phyloP scores from a whole-genome alignment of 805 yeast genomes.

The Barnettozyma sp. region DNA sequence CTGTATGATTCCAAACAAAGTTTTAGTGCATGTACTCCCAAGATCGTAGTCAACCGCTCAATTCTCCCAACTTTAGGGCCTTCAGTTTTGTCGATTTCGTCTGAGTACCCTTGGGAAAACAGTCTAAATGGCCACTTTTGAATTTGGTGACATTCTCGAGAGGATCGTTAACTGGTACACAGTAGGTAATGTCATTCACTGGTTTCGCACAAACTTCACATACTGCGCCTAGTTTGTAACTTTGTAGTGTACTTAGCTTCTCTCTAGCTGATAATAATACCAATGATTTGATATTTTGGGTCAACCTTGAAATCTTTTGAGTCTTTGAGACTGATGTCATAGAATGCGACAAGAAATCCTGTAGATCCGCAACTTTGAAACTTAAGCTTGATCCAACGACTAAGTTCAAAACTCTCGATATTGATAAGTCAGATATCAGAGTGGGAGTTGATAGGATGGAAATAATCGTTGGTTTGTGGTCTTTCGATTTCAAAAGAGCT shows the following conservation, averaged over 20 bases:
- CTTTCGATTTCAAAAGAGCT: background rate
- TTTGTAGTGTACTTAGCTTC: background rate
- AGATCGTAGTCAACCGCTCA: too few relatives aligned
- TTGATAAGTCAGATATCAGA: conserved; percentile 1
- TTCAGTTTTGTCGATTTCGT: conserved; percentile 13
- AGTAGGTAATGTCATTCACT: conserved; percentile 9
- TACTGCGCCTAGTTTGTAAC: conserved; percentile 6
- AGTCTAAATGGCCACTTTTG: conserved; percentile 21
- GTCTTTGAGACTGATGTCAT: background rate
- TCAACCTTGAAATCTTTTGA: background rate
- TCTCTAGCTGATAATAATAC: background rate
- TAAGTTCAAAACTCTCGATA: conserved; percentile 9
- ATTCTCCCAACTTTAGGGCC: too few relatives aligned
- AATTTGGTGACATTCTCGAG: background rate
- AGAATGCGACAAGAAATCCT: background rate
- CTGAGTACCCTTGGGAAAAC: conserved; percentile 9
- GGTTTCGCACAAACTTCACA: conserved; percentile 13
- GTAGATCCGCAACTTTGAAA: conserved; percentile 3
- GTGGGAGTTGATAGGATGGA: background rate
- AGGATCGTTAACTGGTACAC: conserved; percentile 12
- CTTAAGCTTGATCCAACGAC: background rate
- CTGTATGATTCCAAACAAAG: conserved; percentile 9
- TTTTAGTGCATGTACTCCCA: conserved; percentile 1
- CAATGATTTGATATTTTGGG: background rate
- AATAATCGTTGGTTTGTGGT: background rate